These are phyloP conservation scores for Pseudocercospora macadamiae DNA, from an alignment of 2,329 filamentous ascomycete genomes.

Conservation along the genomic window DNA sequence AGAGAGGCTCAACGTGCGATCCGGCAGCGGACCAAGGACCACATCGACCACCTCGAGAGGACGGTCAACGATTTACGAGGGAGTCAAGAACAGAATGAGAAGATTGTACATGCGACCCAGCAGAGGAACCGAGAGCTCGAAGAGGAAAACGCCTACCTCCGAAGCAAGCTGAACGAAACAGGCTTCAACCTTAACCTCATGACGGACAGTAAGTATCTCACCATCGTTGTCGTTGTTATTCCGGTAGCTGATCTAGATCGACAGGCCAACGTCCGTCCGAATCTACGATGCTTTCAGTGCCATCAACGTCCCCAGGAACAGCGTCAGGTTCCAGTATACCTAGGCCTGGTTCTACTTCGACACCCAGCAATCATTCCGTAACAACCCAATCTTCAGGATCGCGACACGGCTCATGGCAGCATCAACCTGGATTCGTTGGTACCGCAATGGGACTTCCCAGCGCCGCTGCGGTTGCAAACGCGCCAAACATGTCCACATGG, in stretches of 20 bases:
- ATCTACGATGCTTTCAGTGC: conserved; percentile 24
- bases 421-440: conserved; percentile 25
- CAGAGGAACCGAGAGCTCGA: conserved; percentile 59
- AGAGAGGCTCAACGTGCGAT: conserved; percentile 63
- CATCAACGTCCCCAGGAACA: conserved; percentile 30
- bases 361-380: conserved; percentile 33
- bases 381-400: conserved; percentile 28
- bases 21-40: conserved; percentile 61
- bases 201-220: conserved; percentile 23
- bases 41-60: conserved; percentile 60
- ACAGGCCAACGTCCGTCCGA: conserved; percentile 29
- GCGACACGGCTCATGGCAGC: conserved; percentile 35
- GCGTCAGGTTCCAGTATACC: conserved; percentile 30
- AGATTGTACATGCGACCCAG: conserved; percentile 53
- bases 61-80: conserved; percentile 57
- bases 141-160: conserved; percentile 57
- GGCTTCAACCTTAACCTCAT: conserved; percentile 36
- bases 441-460: conserved; percentile 25
- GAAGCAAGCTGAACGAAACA: conserved; percentile 52
- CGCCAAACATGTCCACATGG: conserved; percentile 31
- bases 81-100: conserved; percentile 51
- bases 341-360: conserved; percentile 32
- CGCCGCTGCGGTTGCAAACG: conserved; percentile 21
- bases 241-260: conserved; percentile 11
- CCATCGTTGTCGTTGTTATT: not conserved